phyloP scores from a whole-genome alignment of 441 rosid species.

The Croton laevigatus region DNA sequence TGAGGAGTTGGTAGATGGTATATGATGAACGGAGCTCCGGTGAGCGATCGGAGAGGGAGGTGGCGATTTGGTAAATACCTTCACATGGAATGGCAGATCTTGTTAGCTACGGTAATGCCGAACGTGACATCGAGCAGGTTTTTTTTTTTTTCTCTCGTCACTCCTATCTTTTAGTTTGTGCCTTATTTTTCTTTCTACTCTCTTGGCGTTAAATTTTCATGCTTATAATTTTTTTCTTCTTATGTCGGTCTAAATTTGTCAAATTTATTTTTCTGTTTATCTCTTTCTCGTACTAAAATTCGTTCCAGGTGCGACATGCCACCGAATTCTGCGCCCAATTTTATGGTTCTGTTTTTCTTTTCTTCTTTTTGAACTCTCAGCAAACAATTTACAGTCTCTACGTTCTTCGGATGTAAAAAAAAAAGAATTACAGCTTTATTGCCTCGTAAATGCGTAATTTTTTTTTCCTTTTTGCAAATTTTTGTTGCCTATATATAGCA shows the following conservation, averaged over 20 bases:
- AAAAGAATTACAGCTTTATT: too few species aligned
- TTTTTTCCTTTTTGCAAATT: not conserved
- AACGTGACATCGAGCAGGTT: conserved; percentile 87
- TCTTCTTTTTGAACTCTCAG: not conserved
- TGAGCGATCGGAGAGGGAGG: conserved; percentile 76
- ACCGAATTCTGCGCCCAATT: not conserved
- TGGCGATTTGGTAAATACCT: conserved; percentile 53
- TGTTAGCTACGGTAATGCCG: conserved; percentile 77
- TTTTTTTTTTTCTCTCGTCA: conserved; percentile 13
- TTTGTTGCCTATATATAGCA: conserved; percentile 8
- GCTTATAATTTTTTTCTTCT: not conserved
- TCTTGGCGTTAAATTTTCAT: not conserved
- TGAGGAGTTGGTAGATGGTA: conserved; percentile 37
- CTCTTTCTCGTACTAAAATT: not conserved
- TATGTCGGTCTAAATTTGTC: not conserved
- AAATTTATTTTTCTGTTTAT: not conserved
- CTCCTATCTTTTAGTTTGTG: not conserved
- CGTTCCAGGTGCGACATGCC: not conserved
- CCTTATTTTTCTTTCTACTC: not conserved
- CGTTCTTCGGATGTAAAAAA: not conserved
- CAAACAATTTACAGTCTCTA: not conserved
- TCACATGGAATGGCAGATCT: conserved; percentile 99
- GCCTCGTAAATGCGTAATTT: not conserved
- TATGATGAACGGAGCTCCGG: conserved; percentile 85
- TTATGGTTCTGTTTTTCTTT: too few species aligned